Percentiles rank a stretch among this genome's conserved stretches.
Evolutionary conservation across 352 stramenopile genomes (phyloP).

Genomic region (Paralagenidium karlingii): DNA sequence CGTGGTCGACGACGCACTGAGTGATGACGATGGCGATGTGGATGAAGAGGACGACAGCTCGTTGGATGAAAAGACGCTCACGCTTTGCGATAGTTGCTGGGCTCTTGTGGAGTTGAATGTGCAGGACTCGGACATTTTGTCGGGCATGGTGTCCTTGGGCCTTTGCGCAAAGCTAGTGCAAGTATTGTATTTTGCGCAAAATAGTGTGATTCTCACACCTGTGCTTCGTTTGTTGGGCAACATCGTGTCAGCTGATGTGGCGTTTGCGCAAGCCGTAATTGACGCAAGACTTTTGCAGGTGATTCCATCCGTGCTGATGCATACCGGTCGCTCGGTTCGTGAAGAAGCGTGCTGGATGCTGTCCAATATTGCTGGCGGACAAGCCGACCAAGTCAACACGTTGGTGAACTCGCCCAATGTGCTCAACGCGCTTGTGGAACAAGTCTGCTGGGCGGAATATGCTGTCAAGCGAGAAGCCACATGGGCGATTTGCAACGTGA

Average conservation of each 20-base stretch:
- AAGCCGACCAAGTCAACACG: constrained; percentile 56
- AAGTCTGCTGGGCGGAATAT: constrained; percentile 82
- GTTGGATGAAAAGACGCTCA: constrained; percentile 77
- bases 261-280: constrained; percentile 60
- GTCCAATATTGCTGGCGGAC: constrained; percentile 69
- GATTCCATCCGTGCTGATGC: constrained; percentile 71
- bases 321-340: constrained; percentile 60
- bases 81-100: constrained; percentile 77
- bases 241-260: constrained; percentile 71
- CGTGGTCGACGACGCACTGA: constrained; percentile 68
- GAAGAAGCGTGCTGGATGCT: constrained; percentile 84
- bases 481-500: constrained; percentile 81
- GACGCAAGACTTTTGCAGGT: constrained; percentile 68
- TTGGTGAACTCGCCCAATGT: constrained; percentile 65
- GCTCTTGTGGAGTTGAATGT: constrained; percentile 71
- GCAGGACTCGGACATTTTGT: constrained; percentile 50
- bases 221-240: constrained; percentile 69
- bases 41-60: constrained; percentile 59
- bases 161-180: constrained; percentile 67
- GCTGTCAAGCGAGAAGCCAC: constrained; percentile 73
- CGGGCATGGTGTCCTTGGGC: constrained; percentile 38
- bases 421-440: constrained; percentile 49
- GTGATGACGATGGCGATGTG: constrained; percentile 52
- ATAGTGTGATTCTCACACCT: constrained; percentile 66
- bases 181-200: constrained; percentile 73